Percentiles rank a stretch among this genome's conserved stretches.
Evolutionary conservation across 2,329 filamentous ascomycete genomes (phyloP).

Genomic region (Fulvia fulva): DNA sequence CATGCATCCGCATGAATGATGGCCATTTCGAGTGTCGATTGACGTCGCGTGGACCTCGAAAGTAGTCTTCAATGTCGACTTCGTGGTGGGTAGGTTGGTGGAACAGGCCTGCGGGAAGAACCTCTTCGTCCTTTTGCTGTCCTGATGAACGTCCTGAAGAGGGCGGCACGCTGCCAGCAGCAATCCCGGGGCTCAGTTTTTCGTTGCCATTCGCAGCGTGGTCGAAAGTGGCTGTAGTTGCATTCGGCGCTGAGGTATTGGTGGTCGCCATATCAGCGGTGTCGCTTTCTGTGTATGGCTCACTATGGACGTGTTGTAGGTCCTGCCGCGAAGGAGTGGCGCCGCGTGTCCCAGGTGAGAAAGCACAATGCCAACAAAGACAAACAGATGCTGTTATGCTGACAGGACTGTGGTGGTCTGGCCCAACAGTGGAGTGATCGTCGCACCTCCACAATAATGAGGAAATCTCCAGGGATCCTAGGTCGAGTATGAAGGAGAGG

Average conservation of each 20-base stretch:
- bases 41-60: slow-evolving; percentile 58
- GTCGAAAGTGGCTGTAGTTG: background rate
- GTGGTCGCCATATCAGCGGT: background rate
- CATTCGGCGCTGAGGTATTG: background rate
- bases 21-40: slow-evolving; percentile 73
- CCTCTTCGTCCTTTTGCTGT: background rate
- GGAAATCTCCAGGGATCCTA: background rate
- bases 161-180: background rate
- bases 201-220: background rate
- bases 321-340: background rate
- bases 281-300: background rate
- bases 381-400: background rate
- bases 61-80: slow-evolving; percentile 32
- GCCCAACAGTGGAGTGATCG: background rate
- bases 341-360: background rate
- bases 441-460: background rate
- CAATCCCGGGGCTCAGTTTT: background rate
- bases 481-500: background rate
- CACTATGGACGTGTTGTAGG: background rate
- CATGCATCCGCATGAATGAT: slow-evolving; percentile 70
- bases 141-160: background rate
- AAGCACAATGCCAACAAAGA: background rate
- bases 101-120: slow-evolving; percentile 3
- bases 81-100: slow-evolving; percentile 17
- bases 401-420: background rate